Evolutionary conservation across 345 rosid species (phyloP).

Genomic region (Anacardium occidentale): DNA sequence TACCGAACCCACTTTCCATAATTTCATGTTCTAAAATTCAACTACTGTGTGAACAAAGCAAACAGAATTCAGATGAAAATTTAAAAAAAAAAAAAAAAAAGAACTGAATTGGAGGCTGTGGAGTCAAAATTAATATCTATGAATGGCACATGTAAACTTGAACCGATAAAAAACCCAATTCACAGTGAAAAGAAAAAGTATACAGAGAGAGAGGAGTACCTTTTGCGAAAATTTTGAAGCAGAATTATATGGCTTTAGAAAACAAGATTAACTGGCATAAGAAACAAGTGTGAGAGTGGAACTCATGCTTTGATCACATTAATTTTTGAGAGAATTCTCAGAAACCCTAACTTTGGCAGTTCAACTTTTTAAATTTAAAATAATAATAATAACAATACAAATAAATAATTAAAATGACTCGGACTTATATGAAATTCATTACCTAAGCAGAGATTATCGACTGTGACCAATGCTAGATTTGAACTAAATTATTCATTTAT

Average conservation of each 20-base stretch:
- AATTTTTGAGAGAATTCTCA: constrained; percentile 10
- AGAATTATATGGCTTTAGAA: not conserved
- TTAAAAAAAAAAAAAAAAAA: not conserved
- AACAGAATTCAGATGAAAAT: not conserved
- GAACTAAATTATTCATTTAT: no score
- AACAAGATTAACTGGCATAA: not conserved
- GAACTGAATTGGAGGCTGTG: not conserved
- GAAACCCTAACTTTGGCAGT: constrained; percentile 29
- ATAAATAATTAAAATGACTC: no score
- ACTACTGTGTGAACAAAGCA: not conserved
- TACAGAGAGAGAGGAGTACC: not conserved
- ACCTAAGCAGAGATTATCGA: no score
- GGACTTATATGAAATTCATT: no score
- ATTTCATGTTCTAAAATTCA: not conserved
- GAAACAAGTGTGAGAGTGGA: not conserved
- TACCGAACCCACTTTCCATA: not conserved
- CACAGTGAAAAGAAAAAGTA: not conserved
- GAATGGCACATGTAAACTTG: not conserved
- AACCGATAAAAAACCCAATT: constrained; percentile 1
- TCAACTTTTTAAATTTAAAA: constrained; percentile 10
- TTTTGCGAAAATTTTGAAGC: not conserved
- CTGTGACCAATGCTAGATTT: no score
- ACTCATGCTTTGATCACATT: constrained; percentile 17
- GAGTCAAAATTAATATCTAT: not conserved
- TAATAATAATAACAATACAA: not conserved